Conservation (phyloP, 441 rosid species). For the Populus hybrid region DNA sequence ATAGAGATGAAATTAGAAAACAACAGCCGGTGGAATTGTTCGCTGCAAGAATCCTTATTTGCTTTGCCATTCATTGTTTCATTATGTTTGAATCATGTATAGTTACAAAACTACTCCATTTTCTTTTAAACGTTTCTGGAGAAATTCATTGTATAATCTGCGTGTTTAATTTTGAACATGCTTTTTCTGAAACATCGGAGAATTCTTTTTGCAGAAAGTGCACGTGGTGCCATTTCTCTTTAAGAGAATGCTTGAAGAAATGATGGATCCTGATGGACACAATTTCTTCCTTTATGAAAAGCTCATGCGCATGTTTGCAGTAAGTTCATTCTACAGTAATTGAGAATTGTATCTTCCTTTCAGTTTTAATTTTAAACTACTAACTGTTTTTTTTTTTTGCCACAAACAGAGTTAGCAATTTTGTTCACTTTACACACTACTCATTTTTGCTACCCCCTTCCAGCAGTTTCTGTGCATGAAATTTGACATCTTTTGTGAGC, state of each 20-base stretch:
- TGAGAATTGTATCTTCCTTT: background rate
- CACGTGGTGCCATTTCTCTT: conserved; percentile 45
- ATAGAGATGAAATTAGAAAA: background rate
- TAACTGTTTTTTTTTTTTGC: background rate
- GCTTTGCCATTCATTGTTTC: background rate
- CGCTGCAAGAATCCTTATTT: background rate
- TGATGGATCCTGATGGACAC: conserved; percentile 62
- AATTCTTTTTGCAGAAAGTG: conserved; percentile 40
- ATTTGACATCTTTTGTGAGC: background rate
- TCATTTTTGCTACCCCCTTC: background rate
- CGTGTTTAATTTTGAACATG: too few species aligned
- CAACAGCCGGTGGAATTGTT: background rate
- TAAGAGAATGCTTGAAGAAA: conserved; percentile 46
- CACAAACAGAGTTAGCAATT: background rate
- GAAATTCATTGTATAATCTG: background rate
- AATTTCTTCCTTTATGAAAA: conserved; percentile 36
- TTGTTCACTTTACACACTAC: background rate
- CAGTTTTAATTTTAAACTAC: background rate
- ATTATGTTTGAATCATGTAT: too few species aligned
- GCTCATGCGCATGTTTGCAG: conserved; percentile 53
- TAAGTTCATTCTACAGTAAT: conserved; percentile 16
- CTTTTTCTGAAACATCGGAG: background rate
- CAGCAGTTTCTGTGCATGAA: background rate
- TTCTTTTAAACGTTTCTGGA: background rate
- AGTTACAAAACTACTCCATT: too few species aligned